Evolutionary conservation across 768 basidiomycete species (phyloP).

Genomic region (Podaxis pistillaris): DNA sequence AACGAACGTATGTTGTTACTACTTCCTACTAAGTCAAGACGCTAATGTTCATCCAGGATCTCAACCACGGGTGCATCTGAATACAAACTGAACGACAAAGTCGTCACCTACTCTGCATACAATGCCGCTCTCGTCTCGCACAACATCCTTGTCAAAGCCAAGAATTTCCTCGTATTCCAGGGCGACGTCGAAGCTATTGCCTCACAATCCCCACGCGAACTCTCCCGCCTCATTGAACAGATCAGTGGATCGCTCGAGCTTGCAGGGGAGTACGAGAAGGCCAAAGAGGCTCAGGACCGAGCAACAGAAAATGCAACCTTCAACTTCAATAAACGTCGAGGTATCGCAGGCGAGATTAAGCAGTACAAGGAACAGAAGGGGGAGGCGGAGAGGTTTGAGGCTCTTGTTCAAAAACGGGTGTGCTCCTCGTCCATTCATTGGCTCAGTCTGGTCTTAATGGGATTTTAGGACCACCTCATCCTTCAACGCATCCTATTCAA

Average conservation of each 20-base stretch:
- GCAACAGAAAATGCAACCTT: slow-evolving; percentile 94
- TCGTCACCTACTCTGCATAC: slow-evolving; percentile 86
- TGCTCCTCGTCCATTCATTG: slow-evolving; percentile 21
- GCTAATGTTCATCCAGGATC: slow-evolving; percentile 53
- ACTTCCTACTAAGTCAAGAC: not conserved
- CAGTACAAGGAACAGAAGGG: slow-evolving; percentile 97
- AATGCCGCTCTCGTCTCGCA: slow-evolving; percentile 84
- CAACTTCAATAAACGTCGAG: slow-evolving; percentile 92
- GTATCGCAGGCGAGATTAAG: slow-evolving; percentile 92
- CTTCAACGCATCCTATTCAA: slow-evolving; percentile 83
- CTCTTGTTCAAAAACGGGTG: slow-evolving; percentile 71
- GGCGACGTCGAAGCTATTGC: slow-evolving; percentile 99
- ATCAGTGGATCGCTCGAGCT: slow-evolving; percentile 94
- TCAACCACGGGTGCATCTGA: slow-evolving; percentile 86
- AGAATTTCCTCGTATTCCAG: slow-evolving; percentile 99
- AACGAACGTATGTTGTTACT: slow-evolving; percentile 80
- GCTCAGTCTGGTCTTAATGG: not conserved
- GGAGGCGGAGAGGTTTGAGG: slow-evolving; percentile 87
- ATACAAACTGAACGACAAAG: slow-evolving; percentile 80
- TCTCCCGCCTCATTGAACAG: slow-evolving; percentile 90
- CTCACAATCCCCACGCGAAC: slow-evolving; percentile 87
- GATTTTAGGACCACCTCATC: slow-evolving; percentile 71
- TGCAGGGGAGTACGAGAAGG: slow-evolving; percentile 83
- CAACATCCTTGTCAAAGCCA: slow-evolving; percentile 97
- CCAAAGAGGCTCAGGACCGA: slow-evolving; percentile 81